Conservation (phyloP, 2,329 filamentous ascomycete genomes). For the Alternaria brassicae region DNA sequence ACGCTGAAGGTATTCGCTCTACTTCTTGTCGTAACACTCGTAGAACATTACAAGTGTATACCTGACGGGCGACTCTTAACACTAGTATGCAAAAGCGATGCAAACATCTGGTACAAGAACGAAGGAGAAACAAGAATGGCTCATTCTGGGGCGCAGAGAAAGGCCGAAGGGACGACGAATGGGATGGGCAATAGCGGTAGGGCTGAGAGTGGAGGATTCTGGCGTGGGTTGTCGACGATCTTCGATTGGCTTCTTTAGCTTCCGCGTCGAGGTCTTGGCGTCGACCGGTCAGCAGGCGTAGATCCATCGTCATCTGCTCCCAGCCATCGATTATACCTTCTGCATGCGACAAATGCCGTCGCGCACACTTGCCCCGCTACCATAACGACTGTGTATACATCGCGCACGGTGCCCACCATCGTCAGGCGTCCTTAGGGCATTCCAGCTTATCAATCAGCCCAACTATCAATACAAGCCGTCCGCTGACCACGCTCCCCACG, state of each 20-base stretch:
- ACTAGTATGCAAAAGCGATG: not conserved
- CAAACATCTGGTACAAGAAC: not conserved
- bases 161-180: not conserved
- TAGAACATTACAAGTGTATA: too few species aligned
- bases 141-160: not conserved
- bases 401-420: constrained; percentile 15
- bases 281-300: constrained; percentile 12
- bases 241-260: constrained; percentile 32
- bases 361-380: constrained; percentile 14
- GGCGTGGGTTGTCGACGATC: constrained; percentile 28
- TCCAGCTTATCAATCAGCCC: constrained; percentile 19
- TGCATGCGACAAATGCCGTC: constrained; percentile 21
- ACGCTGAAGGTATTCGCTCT: too few species aligned
- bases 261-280: constrained; percentile 18
- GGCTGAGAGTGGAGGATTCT: constrained; percentile 23
- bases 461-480: constrained; percentile 10
- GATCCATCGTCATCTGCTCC: constrained; percentile 26
- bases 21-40: too few species aligned
- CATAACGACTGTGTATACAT: constrained; percentile 18
- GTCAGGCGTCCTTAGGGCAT: not conserved
- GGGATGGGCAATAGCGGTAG: not conserved
- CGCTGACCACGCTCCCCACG: constrained; percentile 9
- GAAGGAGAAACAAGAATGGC: not conserved
- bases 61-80: not conserved
- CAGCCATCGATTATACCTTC: constrained; percentile 24